Conservation (phyloP, 148 eudicot genomes). For the Mesembryanthemum crystallinum region DNA sequence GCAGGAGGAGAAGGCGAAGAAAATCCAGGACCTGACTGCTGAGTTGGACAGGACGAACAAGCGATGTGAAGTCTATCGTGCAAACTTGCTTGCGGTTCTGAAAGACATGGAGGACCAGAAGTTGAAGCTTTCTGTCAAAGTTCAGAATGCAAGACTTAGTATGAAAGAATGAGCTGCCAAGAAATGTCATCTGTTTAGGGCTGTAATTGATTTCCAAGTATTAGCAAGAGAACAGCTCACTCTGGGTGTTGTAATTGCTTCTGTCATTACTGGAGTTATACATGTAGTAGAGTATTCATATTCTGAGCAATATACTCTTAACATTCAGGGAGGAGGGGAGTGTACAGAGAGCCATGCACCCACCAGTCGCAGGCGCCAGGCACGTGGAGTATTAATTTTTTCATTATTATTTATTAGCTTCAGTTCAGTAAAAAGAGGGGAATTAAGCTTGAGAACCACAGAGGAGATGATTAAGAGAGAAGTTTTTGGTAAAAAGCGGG, state of each 20-base stretch:
- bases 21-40: slow-evolving; percentile 33
- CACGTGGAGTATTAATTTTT: no score
- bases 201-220: not conserved
- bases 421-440: no score
- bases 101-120: slow-evolving; percentile 46
- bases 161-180: slow-evolving; percentile 34
- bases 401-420: no score
- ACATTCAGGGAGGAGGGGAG: no score
- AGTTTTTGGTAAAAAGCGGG: no score
- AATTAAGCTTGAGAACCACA: no score
- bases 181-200: not conserved
- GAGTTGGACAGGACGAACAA: slow-evolving; percentile 36
- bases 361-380: no score
- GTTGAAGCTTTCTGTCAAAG: slow-evolving; percentile 44
- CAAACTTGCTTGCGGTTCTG: slow-evolving; percentile 39
- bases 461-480: no score
- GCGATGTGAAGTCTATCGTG: slow-evolving; percentile 38
- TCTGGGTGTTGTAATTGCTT: no score
- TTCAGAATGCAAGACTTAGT: slow-evolving; percentile 41
- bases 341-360: no score
- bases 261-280: not conserved
- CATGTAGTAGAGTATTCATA: not conserved
- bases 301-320: no score
- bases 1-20: slow-evolving; percentile 41
- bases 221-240: not conserved